Base-by-base conservation (phyloP, 2,329 filamentous ascomycete species). In the Arthroderma sp. region DNA sequence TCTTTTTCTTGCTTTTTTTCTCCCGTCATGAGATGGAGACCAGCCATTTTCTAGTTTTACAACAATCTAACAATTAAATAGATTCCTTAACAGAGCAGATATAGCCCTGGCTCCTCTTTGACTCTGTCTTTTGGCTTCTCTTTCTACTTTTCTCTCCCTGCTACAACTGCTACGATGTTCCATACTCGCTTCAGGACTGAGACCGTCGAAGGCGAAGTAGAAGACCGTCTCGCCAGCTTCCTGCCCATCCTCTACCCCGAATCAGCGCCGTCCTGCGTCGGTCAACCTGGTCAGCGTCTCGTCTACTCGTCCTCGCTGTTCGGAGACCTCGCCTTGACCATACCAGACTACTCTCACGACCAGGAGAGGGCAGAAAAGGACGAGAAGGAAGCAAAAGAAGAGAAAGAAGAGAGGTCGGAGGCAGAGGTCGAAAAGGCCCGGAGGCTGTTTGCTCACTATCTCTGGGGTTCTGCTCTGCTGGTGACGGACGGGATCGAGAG, bases 381-480 rank as follows among this genome's bases (percentile, higher is more conserved):
- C 2, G 19, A 9, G 23, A 4, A 1, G 64, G 15, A 61, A 39
- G 44, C 9, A 15, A 28, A 2, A 9, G 60, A 13, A 52, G 55
- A 5, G 8, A 19, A 8, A 44, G n/a, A 19, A 17, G 21, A 61
- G 65, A 9, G 63, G 62, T 55, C 2, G 59, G 59, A 7, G 63
- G 59, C 5, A 43, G 58, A 31, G 35, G 54, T 15, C 35, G 23
- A 44, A 11, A 43, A 5, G 33, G 43, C 21, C 55, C 63, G 80
- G 55, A 70, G 68, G 54, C 74, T 82, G 37, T 82, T 81, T 68
- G 79, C 79, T 35, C 80, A 83, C 67, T 78, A 81, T 62, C 64
- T 83, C 25, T 83, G 80, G 80, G 82, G 81, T 65, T 76, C 79
- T 1, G 71, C 65, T 0, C 66, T 75, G 63, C 67, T 76, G n/a